Conservation (phyloP, 192 early-diverging fungal genomes). For the Coemansia furcata region DNA sequence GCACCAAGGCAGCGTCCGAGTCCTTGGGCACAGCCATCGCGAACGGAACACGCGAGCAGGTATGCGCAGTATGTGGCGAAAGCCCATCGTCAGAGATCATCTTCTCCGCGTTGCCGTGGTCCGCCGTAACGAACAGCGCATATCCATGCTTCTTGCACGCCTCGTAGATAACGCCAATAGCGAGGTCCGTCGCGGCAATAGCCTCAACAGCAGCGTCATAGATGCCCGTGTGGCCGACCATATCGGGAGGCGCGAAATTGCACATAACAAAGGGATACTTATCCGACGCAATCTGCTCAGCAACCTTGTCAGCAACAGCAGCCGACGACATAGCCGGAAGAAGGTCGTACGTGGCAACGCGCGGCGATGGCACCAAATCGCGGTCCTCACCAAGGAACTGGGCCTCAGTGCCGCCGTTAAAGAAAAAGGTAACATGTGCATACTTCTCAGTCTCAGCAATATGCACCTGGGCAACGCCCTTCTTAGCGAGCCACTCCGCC, state of each 20-base stretch:
- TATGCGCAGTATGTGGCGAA: too few relatives aligned
- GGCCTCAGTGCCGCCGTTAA: constrained; percentile 96
- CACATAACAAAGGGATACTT: constrained; percentile 96
- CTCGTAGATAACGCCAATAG: constrained; percentile 89
- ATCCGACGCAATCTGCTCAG: constrained; percentile 68
- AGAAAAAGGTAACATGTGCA: constrained; percentile 99
- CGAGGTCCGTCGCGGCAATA: constrained; percentile 92
- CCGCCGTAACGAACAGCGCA: constrained; percentile 91
- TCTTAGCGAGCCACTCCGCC: constrained; percentile 93
- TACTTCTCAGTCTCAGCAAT: constrained; percentile 99
- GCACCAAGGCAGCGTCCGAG: too few relatives aligned
- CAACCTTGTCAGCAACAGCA: constrained; percentile 87
- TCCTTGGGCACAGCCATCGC: too few relatives aligned
- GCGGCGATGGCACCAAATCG: constrained; percentile 85
- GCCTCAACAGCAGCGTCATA: constrained; percentile 90
- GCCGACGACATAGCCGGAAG: constrained; percentile 93
- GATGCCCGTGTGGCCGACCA: constrained; percentile 97
- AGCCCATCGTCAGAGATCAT: constrained; percentile 68
- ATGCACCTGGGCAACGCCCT: constrained; percentile 87
- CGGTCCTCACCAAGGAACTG: constrained; percentile 89
- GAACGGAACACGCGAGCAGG: too few relatives aligned
- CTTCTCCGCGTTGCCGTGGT: constrained; percentile 99
- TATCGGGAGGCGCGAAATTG: constrained; percentile 99
- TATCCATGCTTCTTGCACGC: constrained; percentile 90
- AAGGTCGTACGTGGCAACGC: constrained; percentile 97